phyloP scores from a whole-genome alignment of 148 eudicot genomes.

The Oxyria digyna region DNA sequence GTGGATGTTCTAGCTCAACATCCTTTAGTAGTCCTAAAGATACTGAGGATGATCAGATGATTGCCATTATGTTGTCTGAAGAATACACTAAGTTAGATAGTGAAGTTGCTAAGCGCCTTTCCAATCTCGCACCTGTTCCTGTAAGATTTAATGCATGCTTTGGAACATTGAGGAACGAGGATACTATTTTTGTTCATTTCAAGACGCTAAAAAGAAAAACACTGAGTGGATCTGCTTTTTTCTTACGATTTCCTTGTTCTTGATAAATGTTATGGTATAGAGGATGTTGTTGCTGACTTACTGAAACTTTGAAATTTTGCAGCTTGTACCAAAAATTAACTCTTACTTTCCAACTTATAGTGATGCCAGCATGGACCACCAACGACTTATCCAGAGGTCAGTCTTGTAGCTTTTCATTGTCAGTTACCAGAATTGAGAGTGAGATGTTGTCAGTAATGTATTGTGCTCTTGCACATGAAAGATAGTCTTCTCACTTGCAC shows the following conservation, averaged over 20 bases:
- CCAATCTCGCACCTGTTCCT: constrained; percentile 66
- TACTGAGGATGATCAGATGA: constrained; percentile 70
- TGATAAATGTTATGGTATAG: not conserved
- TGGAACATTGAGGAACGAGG: not conserved
- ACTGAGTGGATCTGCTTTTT: not conserved
- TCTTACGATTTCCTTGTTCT: not conserved
- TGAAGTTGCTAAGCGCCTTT: constrained; percentile 56
- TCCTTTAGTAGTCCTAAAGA: constrained; percentile 56
- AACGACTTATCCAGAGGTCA: constrained; percentile 65
- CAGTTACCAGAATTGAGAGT: not conserved
- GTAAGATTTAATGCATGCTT: constrained; percentile 30
- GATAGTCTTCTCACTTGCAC: not conserved
- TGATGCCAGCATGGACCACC: constrained; percentile 79
- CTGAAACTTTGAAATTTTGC: constrained; percentile 14
- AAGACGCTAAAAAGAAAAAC: not conserved
- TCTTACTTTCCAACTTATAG: constrained; percentile 52
- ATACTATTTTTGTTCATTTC: not conserved
- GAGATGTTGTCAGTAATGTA: not conserved
- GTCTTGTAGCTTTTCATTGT: constrained; percentile 10
- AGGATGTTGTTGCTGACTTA: not conserved
- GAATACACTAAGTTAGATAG: constrained; percentile 66
- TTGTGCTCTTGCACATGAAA: not conserved
- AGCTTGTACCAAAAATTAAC: constrained; percentile 79
- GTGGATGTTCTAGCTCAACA: constrained; percentile 62
- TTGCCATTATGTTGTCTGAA: constrained; percentile 73